Evolutionary conservation across 805 yeast species (phyloP).

Genomic region (Komagataella pastoris): DNA sequence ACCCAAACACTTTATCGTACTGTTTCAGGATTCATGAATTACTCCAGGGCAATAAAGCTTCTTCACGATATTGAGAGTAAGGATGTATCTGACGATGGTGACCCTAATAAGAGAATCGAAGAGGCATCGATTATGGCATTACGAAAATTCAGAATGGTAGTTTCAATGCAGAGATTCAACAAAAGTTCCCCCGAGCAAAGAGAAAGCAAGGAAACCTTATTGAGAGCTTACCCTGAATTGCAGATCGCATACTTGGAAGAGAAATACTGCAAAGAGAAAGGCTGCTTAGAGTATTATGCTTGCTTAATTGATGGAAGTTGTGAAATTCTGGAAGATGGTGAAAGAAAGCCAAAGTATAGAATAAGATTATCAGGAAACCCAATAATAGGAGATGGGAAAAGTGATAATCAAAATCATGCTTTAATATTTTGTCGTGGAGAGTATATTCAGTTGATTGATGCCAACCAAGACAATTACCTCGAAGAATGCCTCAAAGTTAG

Average conservation of each 20-base stretch:
- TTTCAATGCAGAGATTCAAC: slow-evolving; percentile 80
- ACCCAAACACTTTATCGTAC: slow-evolving; percentile 80
- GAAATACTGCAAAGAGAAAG: slow-evolving; percentile 14
- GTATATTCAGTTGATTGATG: slow-evolving; percentile 88
- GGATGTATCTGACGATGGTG: slow-evolving; percentile 21
- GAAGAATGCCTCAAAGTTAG: slow-evolving; percentile 91
- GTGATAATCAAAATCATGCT: slow-evolving; percentile 92
- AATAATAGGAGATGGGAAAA: slow-evolving; percentile 90
- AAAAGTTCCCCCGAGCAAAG: slow-evolving; percentile 52
- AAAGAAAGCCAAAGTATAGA: slow-evolving; percentile 31
- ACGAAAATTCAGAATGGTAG: slow-evolving; percentile 67
- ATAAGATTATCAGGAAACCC: slow-evolving; percentile 88
- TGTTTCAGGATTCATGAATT: slow-evolving; percentile 73
- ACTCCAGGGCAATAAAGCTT: slow-evolving; percentile 57
- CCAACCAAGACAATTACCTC: slow-evolving; percentile 89
- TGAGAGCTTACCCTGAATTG: slow-evolving; percentile 62
- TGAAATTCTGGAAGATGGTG: slow-evolving; percentile 25
- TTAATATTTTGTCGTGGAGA: slow-evolving; percentile 86
- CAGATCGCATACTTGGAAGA: slow-evolving; percentile 39
- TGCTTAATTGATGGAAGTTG: slow-evolving; percentile 56
- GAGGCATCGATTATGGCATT: slow-evolving; percentile 30
- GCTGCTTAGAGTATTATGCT: slow-evolving; percentile 38
- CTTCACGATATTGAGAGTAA: slow-evolving; percentile 57
- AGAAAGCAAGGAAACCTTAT: slow-evolving; percentile 51
- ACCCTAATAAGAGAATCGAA: background rate